These are phyloP conservation scores for Aspergillus flavus DNA, from an alignment of 2,329 filamentous ascomycete genomes.

Conservation along the genomic window DNA sequence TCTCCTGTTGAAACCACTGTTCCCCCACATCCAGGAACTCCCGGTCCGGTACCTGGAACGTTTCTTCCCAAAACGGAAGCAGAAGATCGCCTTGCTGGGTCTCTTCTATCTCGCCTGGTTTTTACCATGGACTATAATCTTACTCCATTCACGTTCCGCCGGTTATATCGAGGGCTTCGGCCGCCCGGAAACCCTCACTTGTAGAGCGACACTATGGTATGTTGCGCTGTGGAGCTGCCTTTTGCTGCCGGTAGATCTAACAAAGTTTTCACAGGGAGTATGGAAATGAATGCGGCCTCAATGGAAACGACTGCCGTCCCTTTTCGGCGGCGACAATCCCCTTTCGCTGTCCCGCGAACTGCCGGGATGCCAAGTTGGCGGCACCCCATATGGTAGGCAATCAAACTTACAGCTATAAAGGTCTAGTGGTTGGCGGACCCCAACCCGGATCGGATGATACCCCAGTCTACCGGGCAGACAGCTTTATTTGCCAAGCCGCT, in stretches of 20 bases:
- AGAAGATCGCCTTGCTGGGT: slow-evolving; percentile 47
- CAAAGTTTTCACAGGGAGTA: slow-evolving; percentile 33
- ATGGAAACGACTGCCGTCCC: slow-evolving; percentile 59
- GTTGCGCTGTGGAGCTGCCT: slow-evolving; percentile 1
- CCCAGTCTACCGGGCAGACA: slow-evolving; percentile 81
- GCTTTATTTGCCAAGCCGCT: slow-evolving; percentile 81
- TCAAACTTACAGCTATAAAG: slow-evolving; percentile 53
- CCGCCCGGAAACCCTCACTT: slow-evolving; percentile 48
- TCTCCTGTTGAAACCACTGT: slow-evolving; percentile 50
- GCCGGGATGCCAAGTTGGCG: slow-evolving; percentile 49
- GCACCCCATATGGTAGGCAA: slow-evolving; percentile 57
- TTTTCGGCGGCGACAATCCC: slow-evolving; percentile 55
- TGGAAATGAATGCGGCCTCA: slow-evolving; percentile 54
- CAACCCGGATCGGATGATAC: slow-evolving; percentile 37
- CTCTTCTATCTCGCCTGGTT: slow-evolving; percentile 51
- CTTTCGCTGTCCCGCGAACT: slow-evolving; percentile 61
- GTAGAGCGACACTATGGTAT: slow-evolving; percentile 50
- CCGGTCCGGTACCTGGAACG: slow-evolving; percentile 47
- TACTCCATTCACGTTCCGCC: slow-evolving; percentile 49
- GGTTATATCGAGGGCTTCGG: slow-evolving; percentile 54
- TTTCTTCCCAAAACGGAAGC: slow-evolving; percentile 49
- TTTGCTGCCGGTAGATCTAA: background rate
- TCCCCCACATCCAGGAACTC: slow-evolving; percentile 50
- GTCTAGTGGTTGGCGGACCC: slow-evolving; percentile 56
- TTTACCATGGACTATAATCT: slow-evolving; percentile 48